A percentile compares a stretch with the other conserved stretches of the same genome.
Evolutionary conservation across 2,329 filamentous ascomycete species (phyloP).

Genomic region (Fusarium austroafricanum): DNA sequence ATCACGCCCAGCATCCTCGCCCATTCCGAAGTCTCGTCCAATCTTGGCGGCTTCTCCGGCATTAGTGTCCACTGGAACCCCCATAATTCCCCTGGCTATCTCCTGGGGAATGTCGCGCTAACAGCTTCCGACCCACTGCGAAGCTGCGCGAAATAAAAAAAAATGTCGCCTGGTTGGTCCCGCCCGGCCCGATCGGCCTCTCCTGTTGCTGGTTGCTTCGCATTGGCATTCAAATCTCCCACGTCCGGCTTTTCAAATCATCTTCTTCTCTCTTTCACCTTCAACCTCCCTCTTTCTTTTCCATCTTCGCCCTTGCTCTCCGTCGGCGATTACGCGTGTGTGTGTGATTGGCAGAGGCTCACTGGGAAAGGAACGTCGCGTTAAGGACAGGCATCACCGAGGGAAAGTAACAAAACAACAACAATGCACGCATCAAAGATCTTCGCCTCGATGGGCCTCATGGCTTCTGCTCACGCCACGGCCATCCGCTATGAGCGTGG

Average conservation of each 20-base stretch:
- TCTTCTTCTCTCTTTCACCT: neutral
- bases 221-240: conserved; percentile 30
- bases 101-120: conserved; percentile 22
- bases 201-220: conserved; percentile 19
- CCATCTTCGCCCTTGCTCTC: conserved; percentile 28
- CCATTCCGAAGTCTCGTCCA: conserved; percentile 1
- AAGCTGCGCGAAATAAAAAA: conserved; percentile 39
- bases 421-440: conserved; percentile 50
- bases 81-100: conserved; percentile 33
- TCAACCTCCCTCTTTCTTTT: conserved; percentile 8
- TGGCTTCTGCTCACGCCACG: conserved; percentile 42
- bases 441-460: conserved; percentile 48
- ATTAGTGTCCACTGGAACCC: conserved; percentile 25
- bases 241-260: conserved; percentile 11
- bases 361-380: conserved; percentile 6
- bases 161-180: conserved; percentile 41
- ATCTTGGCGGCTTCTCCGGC: conserved; percentile 26
- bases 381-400: conserved; percentile 3
- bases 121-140: conserved; percentile 20
- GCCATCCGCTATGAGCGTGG: conserved; percentile 37
- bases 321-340: conserved; percentile 22
- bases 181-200: conserved; percentile 35
- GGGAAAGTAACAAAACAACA: conserved; percentile 12
- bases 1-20: conserved; percentile 10
- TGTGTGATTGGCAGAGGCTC: conserved; percentile 16